Conservation (phyloP, 257 asterid species). For the Lavandula angustifolia region DNA sequence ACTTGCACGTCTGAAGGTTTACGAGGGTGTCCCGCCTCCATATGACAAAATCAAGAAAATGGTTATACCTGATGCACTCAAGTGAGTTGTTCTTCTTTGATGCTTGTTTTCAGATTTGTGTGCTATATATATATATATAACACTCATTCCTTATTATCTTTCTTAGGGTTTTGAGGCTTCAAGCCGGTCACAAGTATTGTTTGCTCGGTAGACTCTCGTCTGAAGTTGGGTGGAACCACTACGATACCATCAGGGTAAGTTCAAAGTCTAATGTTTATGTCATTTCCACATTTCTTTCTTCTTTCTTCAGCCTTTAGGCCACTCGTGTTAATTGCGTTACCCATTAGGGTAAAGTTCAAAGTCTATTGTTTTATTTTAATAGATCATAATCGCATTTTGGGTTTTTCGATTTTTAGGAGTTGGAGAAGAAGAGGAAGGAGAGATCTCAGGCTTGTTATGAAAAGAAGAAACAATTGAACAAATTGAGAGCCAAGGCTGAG, state of each 20-base stretch:
- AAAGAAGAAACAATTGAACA: constrained; percentile 78
- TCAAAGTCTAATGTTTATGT: neutral
- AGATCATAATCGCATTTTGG: neutral
- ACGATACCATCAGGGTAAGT: constrained; percentile 65
- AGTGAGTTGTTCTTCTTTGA: constrained; percentile 41
- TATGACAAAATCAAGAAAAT: constrained; percentile 67
- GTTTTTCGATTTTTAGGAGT: constrained; percentile 44
- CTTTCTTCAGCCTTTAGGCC: too few relatives aligned
- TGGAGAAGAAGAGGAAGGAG: constrained; percentile 91
- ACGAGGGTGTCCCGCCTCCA: constrained; percentile 69
- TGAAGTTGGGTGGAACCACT: constrained; percentile 85
- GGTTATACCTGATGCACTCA: constrained; percentile 86
- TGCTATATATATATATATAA: neutral
- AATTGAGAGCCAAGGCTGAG: constrained; percentile 71
- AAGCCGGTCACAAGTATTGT: constrained; percentile 33
- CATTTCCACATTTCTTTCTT: neutral
- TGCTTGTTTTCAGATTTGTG: neutral
- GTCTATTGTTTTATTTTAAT: neutral
- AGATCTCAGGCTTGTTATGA: constrained; percentile 69
- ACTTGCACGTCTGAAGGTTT: constrained; percentile 68
- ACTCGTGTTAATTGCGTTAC: too few relatives aligned
- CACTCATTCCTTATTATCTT: neutral
- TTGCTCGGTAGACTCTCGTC: constrained; percentile 75
- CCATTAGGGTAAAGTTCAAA: too few relatives aligned
- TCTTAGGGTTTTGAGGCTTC: constrained; percentile 79